Percentiles rank a stretch among this genome's conserved stretches.
These are phyloP conservation scores for Colletotrichum echinochloae DNA, from an alignment of 2,329 filamentous ascomycete species.

Conservation along the genomic window DNA sequence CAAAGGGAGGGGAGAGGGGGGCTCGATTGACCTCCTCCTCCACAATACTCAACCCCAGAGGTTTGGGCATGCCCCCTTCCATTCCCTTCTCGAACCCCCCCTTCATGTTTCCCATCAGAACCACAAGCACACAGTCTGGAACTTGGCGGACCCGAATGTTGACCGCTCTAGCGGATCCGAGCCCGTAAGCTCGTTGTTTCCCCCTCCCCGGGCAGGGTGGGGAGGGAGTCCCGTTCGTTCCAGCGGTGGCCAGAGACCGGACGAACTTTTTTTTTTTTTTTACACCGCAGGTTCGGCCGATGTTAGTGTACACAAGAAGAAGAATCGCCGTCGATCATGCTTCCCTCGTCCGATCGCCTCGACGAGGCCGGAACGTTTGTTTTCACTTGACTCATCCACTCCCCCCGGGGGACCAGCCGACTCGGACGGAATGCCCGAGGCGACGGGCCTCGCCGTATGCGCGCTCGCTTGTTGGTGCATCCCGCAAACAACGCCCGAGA, in stretches of 20 bases:
- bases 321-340: conserved; percentile 1
- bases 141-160: neutral
- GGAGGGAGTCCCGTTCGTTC: neutral
- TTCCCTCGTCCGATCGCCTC: neutral
- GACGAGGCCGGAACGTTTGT: neutral
- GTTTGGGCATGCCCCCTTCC: neutral
- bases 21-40: conserved; percentile 10
- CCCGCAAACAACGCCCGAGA: neutral
- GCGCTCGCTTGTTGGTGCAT: conserved; percentile 1
- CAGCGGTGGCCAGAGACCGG: neutral
- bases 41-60: conserved; percentile 24
- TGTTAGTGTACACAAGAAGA: no score
- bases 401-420: neutral
- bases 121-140: neutral
- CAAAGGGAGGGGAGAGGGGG: no score
- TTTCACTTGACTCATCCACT: neutral
- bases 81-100: neutral
- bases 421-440: conserved; percentile 10
- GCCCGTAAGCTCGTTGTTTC: neutral
- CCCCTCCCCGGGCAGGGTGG: conserved; percentile 4
- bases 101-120: neutral
- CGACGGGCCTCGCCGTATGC: conserved; percentile 1
- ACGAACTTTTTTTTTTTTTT: neutral
- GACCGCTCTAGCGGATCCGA: conserved; percentile 4
- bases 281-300: conserved; percentile 33